phyloP scores from a whole-genome alignment of 768 basidiomycete genomes.

The Boletellus ananas region DNA sequence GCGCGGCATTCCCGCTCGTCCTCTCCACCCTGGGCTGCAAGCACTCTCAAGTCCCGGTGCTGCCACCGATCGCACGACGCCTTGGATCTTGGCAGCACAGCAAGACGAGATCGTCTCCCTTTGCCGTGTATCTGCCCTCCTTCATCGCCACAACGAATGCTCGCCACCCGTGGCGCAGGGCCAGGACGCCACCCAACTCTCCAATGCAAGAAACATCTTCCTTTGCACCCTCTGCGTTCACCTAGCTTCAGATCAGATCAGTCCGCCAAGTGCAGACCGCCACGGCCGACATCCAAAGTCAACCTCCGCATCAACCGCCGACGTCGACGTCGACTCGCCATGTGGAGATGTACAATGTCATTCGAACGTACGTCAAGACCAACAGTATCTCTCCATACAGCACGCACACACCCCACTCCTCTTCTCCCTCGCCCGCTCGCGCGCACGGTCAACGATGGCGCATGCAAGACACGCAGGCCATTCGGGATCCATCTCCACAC shows the following conservation, averaged over 20 bases:
- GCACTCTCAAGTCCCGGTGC: no score
- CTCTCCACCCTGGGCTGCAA: no score
- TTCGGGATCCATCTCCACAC: slow-evolving; percentile 32
- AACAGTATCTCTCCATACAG: slow-evolving; percentile 34
- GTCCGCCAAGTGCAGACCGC: slow-evolving; percentile 5
- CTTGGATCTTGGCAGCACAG: no score
- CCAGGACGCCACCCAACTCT: slow-evolving; percentile 14
- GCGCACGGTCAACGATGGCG: slow-evolving; percentile 46
- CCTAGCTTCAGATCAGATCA: slow-evolving; percentile 15
- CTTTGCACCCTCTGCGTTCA: slow-evolving; percentile 11
- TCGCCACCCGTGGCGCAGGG: slow-evolving; percentile 7
- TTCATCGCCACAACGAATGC: not conserved
- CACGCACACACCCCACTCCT: slow-evolving; percentile 30
- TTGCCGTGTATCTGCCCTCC: not conserved
- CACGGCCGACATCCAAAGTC: slow-evolving; percentile 9
- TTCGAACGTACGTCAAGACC: slow-evolving; percentile 14
- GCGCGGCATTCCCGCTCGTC: no score
- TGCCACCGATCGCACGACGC: no score
- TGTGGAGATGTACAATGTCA: no score
- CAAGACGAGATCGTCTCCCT: no score
- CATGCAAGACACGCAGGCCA: slow-evolving; percentile 53
- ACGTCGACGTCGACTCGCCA: not conserved
- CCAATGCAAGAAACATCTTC: not conserved
- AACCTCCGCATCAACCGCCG: not conserved
- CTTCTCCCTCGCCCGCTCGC: slow-evolving; percentile 21